These are phyloP conservation scores for Lecanicillium sp. DNA, from an alignment of 2,329 filamentous ascomycete species.

Conservation along the genomic window DNA sequence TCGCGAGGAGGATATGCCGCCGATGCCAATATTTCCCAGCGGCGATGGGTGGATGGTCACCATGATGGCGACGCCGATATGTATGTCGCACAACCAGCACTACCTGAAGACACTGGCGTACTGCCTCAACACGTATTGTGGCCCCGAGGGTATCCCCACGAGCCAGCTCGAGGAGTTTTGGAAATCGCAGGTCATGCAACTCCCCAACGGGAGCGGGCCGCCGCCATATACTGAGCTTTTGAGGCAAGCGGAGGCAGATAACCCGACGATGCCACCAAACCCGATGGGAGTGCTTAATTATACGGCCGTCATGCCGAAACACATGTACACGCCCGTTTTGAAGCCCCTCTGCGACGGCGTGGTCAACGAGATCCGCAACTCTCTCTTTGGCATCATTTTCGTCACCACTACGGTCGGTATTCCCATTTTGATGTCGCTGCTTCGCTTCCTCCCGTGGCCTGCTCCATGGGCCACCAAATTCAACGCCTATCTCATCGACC, in stretches of 20 bases:
- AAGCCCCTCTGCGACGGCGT: constrained; percentile 6
- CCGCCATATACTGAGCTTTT: constrained; percentile 15
- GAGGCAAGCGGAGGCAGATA: background rate
- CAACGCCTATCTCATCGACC: constrained; percentile 21
- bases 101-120: constrained; percentile 18
- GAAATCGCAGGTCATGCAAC: constrained; percentile 15
- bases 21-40: constrained; percentile 8
- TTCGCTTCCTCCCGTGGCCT: constrained; percentile 25
- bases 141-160: background rate
- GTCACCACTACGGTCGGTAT: constrained; percentile 20
- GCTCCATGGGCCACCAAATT: constrained; percentile 13
- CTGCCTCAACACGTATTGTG: constrained; percentile 17
- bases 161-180: constrained; percentile 15
- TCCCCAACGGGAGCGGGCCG: constrained; percentile 4
- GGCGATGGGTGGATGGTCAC: constrained; percentile 16
- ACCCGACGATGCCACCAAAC: constrained; percentile 8
- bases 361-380: constrained; percentile 15
- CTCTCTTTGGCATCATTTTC: constrained; percentile 22
- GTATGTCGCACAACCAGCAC: constrained; percentile 14
- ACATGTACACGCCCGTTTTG: constrained; percentile 9
- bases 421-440: constrained; percentile 24
- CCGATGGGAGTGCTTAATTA: constrained; percentile 14
- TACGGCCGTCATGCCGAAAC: constrained; percentile 11
- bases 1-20: constrained; percentile 3
- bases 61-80: constrained; percentile 14